phyloP scores from a whole-genome alignment of 805 yeast genomes.

The Candida sithepensis region DNA sequence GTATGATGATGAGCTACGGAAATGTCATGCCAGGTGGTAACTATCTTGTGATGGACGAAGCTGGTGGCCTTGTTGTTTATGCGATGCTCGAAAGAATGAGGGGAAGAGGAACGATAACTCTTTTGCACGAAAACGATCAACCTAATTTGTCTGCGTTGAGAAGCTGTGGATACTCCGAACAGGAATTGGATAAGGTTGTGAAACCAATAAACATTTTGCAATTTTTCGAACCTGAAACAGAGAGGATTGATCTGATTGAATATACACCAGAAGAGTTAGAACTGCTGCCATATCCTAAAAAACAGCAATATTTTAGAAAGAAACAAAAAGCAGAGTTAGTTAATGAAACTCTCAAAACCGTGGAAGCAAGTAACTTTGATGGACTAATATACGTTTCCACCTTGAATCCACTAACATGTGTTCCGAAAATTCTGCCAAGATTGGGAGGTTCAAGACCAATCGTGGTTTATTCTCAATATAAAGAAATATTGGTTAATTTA shows the following conservation, averaged over 20 bases:
- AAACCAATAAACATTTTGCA: slow-evolving; percentile 75
- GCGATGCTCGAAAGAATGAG: slow-evolving; percentile 90
- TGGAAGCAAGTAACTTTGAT: slow-evolving; percentile 58
- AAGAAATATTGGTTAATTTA: slow-evolving; percentile 73
- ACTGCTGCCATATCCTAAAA: slow-evolving; percentile 55
- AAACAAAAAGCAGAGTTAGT: slow-evolving; percentile 51
- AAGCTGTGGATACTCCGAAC: slow-evolving; percentile 60
- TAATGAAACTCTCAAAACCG: slow-evolving; percentile 46
- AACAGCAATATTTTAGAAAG: slow-evolving; percentile 65
- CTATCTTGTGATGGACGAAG: slow-evolving; percentile 85
- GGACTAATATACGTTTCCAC: slow-evolving; percentile 73
- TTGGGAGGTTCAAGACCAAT: slow-evolving; percentile 86
- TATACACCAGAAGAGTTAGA: slow-evolving; percentile 50
- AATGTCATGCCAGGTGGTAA: slow-evolving; percentile 88
- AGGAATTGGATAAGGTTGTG: slow-evolving; percentile 50
- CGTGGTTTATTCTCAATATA: slow-evolving; percentile 76
- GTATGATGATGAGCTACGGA: slow-evolving; percentile 70
- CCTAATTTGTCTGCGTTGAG: slow-evolving; percentile 72
- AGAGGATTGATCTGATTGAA: slow-evolving; percentile 40
- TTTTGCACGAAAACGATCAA: slow-evolving; percentile 91
- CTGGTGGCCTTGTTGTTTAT: slow-evolving; percentile 86
- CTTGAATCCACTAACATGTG: slow-evolving; percentile 59
- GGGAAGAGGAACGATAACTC: slow-evolving; percentile 64
- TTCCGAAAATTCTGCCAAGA: slow-evolving; percentile 58
- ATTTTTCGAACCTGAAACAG: slow-evolving; percentile 71